Base-by-base conservation (phyloP, 1,284 basidiomycete genomes). In the Trichosporon ovoides region DNA sequence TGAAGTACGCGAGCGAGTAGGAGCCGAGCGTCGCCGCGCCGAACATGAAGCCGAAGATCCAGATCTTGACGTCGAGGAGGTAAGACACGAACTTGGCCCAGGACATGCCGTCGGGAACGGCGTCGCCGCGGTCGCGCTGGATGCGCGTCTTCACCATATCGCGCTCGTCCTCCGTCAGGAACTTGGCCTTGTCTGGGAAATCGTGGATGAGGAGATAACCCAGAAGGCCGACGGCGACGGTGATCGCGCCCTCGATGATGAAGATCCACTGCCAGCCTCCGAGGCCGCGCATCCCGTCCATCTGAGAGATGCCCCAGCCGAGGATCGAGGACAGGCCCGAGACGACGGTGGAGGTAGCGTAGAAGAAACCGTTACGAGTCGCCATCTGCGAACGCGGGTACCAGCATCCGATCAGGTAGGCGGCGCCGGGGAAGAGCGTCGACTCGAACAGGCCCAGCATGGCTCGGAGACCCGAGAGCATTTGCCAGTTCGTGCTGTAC, bases 181-280 rank as follows among this genome's bases (percentile, higher is more conserved):
- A 80, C 34, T 64, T 77, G 54, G 72, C 74, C 66, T 77, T 75
- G 68, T 80, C 79, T 18, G 80, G 80, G 74, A 80, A 80, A 66
- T 80, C 79, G 53, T 55, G 35, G 54, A 73, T 67, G 49, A 70
- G 55, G 52, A 73, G 52, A 43, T 53, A 66, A 13, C 70, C 71
- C 9, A 48, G n/a, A 19, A 76, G 16, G 12, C 71, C 76, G 38
- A 77, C 65, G 19, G 56, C 65, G 38, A 70, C 22, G 20, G 61
- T 62, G 19, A 61, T 7, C 18, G 31, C 18, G 20, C 56, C 56
- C 7, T 52, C 34, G 35, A 52, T 7, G 33, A 57, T 54, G 53
- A 54, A 58, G 48, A 58, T 50, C 52, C 50, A 61, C 34, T 37
- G 52, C 57, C 57, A 62, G 24, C 55, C 52, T 1, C 28, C 40